Base-by-base conservation (phyloP, 805 yeast genomes). In the Schizosaccharomyces lindneri region DNA sequence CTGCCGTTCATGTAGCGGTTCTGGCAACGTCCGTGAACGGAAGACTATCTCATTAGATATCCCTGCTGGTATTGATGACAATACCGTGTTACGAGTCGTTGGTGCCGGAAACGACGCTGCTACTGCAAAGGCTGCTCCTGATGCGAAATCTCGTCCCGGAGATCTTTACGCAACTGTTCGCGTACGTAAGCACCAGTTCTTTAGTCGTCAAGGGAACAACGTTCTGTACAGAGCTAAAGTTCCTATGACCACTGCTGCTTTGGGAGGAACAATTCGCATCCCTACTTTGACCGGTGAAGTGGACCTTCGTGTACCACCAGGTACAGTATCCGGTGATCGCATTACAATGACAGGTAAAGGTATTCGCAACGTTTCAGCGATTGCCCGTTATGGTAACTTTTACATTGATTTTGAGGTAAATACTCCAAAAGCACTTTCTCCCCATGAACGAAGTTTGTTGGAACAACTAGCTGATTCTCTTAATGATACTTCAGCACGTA, bases 391-490 rank as follows among this genome's bases (percentile, higher is more conserved):
- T 63, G 99, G 97, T 60, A 86, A 84, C 67, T 75, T 89, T 79
- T 82, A 80, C 66, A 86, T 93, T 19, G 75, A 80, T 13, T 77
- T 88, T 66, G 80, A 81, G 60, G 84, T 93, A 19, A 79, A 80
- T 67, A 81, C 88, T 3, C 74, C 82, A 66, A 79, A 64, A 63
- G 61, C 97, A 1, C 78, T 78, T 62, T 83, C 85, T 29, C 85
- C 90, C 15, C 83, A 93, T 0, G 95, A 93, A 71, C 83, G 82
- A 13, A 94, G 94, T 36, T 74, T 93, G 62, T 77, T 94, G 68
- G 99, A 93, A 70, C 95, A 96, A 0, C 77, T 93, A 65, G 98
- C 99, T 1, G 96, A 88, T 69, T 84, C 95, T 1, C 79, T 84
- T 60, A 81, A 85, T 63, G 99, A 93, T 70, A 75, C 46, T 17